These are phyloP conservation scores for Combretum micranthum DNA, from an alignment of 345 rosid species.

Conservation along the genomic window DNA sequence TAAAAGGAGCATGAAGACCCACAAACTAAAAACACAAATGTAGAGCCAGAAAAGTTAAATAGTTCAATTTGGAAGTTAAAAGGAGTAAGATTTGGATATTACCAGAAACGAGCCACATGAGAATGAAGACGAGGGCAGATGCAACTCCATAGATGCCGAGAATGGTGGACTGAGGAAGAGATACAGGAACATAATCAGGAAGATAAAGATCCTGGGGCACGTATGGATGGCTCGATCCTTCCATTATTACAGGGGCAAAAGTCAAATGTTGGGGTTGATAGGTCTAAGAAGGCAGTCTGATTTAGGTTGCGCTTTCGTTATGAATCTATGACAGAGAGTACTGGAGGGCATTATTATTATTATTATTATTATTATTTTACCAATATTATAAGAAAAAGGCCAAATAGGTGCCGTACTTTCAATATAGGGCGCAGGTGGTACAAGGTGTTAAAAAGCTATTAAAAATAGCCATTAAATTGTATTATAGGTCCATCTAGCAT, in stretches of 20 bases:
- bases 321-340: no score
- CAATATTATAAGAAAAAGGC: no score
- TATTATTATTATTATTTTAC: no score
- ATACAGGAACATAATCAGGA: constrained; percentile 49
- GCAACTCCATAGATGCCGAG: constrained; percentile 34
- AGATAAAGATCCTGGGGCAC: constrained; percentile 72
- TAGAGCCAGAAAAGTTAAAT: background rate
- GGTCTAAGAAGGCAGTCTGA: no score
- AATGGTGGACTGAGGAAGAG: constrained; percentile 56
- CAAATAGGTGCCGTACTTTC: no score
- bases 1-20: background rate
- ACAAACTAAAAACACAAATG: background rate
- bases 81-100: constrained; percentile 6
- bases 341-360: no score
- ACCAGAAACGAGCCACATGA: constrained; percentile 79
- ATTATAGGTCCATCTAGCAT: no score
- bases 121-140: constrained; percentile 47
- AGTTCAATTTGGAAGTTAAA: background rate
- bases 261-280: background rate
- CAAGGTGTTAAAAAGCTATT: no score
- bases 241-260: background rate
- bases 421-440: no score
- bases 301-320: no score
- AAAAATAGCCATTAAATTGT: no score
- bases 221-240: constrained; percentile 49